A percentile compares a stretch with the other conserved stretches of the same genome.
phyloP scores from a whole-genome alignment of 352 stramenopile genomes.

The Phytopythium vexans region DNA sequence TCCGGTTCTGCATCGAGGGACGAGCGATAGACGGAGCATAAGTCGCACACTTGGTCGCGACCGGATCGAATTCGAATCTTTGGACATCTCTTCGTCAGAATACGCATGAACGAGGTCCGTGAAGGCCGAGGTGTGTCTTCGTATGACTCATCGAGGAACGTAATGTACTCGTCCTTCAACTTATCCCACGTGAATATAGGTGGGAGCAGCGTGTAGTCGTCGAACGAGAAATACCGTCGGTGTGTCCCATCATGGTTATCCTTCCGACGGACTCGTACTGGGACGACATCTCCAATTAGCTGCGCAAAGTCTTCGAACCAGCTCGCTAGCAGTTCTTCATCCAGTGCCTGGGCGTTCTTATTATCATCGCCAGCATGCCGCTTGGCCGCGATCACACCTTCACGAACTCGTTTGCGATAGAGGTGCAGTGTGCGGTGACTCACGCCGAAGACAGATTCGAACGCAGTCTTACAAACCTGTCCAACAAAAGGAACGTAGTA shows the following conservation, averaged over 20 bases:
- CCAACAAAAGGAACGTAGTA: constrained; percentile 1
- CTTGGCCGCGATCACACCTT: constrained; percentile 5
- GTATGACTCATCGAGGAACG: background rate
- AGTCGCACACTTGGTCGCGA: constrained; percentile 8
- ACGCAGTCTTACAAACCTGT: constrained; percentile 1
- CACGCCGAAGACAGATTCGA: background rate
- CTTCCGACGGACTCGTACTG: constrained; percentile 3
- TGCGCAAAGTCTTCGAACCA: constrained; percentile 2
- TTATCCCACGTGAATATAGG: constrained; percentile 5
- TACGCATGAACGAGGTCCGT: background rate
- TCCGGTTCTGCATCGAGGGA: background rate
- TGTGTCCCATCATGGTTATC: background rate
- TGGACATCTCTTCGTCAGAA: constrained; percentile 1
- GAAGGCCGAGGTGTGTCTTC: background rate
- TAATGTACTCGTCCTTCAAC: constrained; percentile 1
- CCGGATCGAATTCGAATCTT: background rate
- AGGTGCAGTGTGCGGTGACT: constrained; percentile 7
- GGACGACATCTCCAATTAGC: constrained; percentile 6
- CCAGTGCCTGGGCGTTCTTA: background rate
- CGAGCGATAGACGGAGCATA: constrained; percentile 4
- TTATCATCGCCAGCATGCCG: constrained; percentile 1
- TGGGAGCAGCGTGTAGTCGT: constrained; percentile 6
- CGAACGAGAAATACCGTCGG: constrained; percentile 6
- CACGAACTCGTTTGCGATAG: constrained; percentile 1
- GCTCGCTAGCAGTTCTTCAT: constrained; percentile 3